phyloP scores from a whole-genome alignment of 345 rosid species.

The Populus alba region DNA sequence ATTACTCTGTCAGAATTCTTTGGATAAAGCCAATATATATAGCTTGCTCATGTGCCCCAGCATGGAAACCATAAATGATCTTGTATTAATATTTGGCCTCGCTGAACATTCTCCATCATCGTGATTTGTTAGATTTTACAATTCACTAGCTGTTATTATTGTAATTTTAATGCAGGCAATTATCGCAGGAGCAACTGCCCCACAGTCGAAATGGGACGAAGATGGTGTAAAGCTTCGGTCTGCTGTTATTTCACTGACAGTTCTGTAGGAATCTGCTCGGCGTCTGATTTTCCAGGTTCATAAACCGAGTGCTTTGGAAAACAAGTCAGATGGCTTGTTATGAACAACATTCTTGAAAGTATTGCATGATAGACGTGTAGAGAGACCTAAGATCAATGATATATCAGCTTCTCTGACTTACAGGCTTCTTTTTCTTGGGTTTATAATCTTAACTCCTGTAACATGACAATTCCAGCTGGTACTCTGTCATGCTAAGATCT shows the following conservation, averaged over 20 bases:
- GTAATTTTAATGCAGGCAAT: conserved; percentile 43
- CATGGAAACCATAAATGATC: neutral
- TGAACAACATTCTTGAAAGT: neutral
- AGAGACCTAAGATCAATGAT: neutral
- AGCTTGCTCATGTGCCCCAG: neutral
- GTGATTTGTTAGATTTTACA: neutral
- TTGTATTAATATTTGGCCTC: neutral
- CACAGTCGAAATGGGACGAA: conserved; percentile 70
- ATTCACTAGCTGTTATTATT: neutral
- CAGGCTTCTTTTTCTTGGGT: neutral
- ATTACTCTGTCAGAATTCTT: neutral
- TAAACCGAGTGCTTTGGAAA: neutral
- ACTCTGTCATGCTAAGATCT: neutral
- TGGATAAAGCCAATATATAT: neutral
- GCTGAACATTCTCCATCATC: neutral
- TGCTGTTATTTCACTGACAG: conserved; percentile 67
- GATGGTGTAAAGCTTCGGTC: conserved; percentile 80
- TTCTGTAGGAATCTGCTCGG: conserved; percentile 30
- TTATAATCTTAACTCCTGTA: neutral
- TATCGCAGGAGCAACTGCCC: conserved; percentile 90
- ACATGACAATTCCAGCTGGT: neutral
- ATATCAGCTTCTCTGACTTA: neutral
- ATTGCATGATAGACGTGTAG: neutral
- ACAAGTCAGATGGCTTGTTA: neutral
- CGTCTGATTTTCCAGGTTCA: conserved; percentile 17